phyloP scores from a whole-genome alignment of 2,329 filamentous ascomycete genomes.

The Penicillium sp. region DNA sequence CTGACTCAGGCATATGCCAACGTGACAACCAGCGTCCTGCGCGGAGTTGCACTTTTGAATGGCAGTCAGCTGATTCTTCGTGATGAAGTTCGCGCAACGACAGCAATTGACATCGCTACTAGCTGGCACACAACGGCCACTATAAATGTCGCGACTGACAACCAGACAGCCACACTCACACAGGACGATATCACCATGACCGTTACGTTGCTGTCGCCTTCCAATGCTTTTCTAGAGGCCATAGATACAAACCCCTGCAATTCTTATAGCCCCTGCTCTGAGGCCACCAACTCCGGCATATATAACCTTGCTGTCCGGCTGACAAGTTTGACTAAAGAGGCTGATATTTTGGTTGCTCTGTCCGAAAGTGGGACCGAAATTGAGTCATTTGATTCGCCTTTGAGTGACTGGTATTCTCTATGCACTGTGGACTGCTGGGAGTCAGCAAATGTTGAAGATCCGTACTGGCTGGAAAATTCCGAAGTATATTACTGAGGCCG shows the following conservation, averaged over 20 bases:
- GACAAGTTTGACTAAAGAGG: background rate
- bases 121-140: background rate
- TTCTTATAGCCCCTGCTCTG: background rate
- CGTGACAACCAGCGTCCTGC: background rate
- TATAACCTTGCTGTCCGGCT: constrained; percentile 1
- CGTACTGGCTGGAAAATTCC: background rate
- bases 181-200: background rate
- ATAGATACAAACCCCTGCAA: constrained; percentile 2
- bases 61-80: background rate
- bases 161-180: background rate
- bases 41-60: background rate
- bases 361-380: background rate
- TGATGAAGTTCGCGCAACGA: background rate
- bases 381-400: background rate
- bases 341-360: background rate
- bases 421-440: background rate
- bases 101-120: background rate
- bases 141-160: background rate
- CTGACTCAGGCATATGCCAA: constrained; percentile 4
- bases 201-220: background rate
- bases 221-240: background rate
- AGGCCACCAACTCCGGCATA: constrained; percentile 1
- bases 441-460: background rate
- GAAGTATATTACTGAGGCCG: constrained; percentile 4
- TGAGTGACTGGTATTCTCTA: background rate